phyloP scores from a whole-genome alignment of 2,329 filamentous ascomycete species.

The Aspergillus udagawae region DNA sequence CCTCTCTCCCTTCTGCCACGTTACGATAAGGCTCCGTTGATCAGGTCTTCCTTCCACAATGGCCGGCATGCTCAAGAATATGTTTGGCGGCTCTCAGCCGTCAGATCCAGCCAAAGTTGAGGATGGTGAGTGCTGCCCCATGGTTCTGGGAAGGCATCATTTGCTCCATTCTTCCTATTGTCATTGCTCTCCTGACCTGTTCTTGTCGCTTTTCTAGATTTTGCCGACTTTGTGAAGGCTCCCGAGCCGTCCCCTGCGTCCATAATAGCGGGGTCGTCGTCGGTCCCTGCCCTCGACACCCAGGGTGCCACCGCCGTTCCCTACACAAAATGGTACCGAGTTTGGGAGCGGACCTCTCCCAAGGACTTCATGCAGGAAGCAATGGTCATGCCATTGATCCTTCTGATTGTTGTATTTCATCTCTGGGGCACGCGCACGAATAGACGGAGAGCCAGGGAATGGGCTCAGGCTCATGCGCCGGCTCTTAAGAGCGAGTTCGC shows the following conservation, averaged over 20 bases:
- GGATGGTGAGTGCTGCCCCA: slow-evolving; percentile 29
- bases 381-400: slow-evolving; percentile 70
- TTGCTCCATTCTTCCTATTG: slow-evolving; percentile 1
- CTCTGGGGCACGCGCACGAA: slow-evolving; percentile 77
- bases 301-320: slow-evolving; percentile 54
- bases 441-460: slow-evolving; percentile 71
- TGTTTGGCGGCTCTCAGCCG: slow-evolving; percentile 34
- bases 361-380: slow-evolving; percentile 86
- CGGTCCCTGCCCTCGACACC: slow-evolving; percentile 41
- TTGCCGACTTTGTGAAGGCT: slow-evolving; percentile 85
- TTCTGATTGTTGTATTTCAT: slow-evolving; percentile 72
- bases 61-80: slow-evolving; percentile 38
- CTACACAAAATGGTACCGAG: slow-evolving; percentile 93
- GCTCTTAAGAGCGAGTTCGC: slow-evolving; percentile 78
- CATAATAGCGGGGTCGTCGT: slow-evolving; percentile 40
- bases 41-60: slow-evolving; percentile 27
- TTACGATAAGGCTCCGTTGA: slow-evolving; percentile 15
- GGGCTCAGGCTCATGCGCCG: slow-evolving; percentile 71
- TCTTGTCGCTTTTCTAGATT: slow-evolving; percentile 57
- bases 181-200: slow-evolving; percentile 1
- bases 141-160: slow-evolving; percentile 4
- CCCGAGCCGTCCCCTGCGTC: slow-evolving; percentile 60
- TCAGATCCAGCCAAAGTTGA: slow-evolving; percentile 28
- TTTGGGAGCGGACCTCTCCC: slow-evolving; percentile 83
- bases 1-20: slow-evolving; percentile 17